Evolutionary conservation across 805 yeast genomes (phyloP), one percentile per base, ranked within the genome.

Genomic region (Pichia ethanolica): DNA sequence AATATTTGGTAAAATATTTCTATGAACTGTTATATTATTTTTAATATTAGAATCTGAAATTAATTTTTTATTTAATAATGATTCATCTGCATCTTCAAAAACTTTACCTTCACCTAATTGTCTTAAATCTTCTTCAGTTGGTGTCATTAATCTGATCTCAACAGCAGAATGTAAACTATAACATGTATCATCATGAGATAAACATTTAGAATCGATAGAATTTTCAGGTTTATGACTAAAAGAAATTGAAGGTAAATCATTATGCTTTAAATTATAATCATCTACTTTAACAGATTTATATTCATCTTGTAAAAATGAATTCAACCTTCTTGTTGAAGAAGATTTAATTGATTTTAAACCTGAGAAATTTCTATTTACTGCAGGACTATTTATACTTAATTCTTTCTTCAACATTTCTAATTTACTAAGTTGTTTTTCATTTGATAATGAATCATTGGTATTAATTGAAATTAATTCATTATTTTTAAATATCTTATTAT

Each of bases 161-260:
- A 59, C 55, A 10, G 68, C 69, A 4, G 67, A 60, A 47, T 64
- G 69, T 13, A 65, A 51, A 48, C 67, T 62, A 47, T 60, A 63
- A 2, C 62, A 53, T 5, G 53, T 57, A 49, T 64, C 68, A 5
- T 61, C 62, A 12, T 54, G 32, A 25, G 58, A 25, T 3, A 63
- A 56, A 39, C 28, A 51, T 30, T 42, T 38, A 25, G 59, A 56
- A 46, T 63, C 64, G 9, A 57, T 35, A 7, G 70, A 65, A 33
- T 51, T 46, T n/a, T 54, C 59, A 5, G 52, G 39, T 34, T 50
- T 49, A 49, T 62, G 66, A 8, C 59, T 48, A 7, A 36, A 48
- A 25, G 48, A 45, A 35, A 51, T 47, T 7, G 59, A 53, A 3
- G 36, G 25, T 26, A 39, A 13, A 11, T 42, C 25, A n/a, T 32